A percentile compares a stretch with the other conserved stretches of the same genome.
These are phyloP conservation scores for Cutaneotrichosporon dermatis DNA, from an alignment of 1,284 basidiomycete species.

Conservation along the genomic window DNA sequence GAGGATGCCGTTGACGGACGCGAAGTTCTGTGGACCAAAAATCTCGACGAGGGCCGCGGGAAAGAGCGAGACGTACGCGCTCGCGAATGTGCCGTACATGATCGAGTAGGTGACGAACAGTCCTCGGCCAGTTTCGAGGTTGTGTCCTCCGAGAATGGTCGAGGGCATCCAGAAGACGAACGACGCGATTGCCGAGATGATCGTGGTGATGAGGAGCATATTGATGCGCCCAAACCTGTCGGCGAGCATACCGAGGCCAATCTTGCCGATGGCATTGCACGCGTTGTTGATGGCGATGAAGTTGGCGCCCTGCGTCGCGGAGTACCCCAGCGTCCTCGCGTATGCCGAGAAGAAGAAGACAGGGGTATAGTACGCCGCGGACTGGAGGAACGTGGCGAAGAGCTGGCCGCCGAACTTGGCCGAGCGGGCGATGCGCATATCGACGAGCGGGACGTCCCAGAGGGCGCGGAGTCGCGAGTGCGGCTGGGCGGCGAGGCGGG, in stretches of 20 bases:
- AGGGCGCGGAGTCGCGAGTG: not conserved
- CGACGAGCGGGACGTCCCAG: slow-evolving; percentile 25
- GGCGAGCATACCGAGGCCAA: slow-evolving; percentile 39
- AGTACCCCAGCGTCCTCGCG: slow-evolving; percentile 26
- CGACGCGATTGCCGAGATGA: slow-evolving; percentile 29
- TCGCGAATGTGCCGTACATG: slow-evolving; percentile 26
- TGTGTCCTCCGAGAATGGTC: slow-evolving; percentile 8
- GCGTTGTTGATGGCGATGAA: slow-evolving; percentile 36
- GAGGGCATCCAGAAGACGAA: slow-evolving; percentile 34
- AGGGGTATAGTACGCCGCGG: slow-evolving; percentile 34
- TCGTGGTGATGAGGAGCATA: slow-evolving; percentile 36
- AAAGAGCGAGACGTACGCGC: slow-evolving; percentile 35
- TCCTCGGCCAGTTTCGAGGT: slow-evolving; percentile 14
- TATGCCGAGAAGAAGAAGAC: slow-evolving; percentile 38
- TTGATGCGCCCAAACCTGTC: slow-evolving; percentile 43
- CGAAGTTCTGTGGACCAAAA: slow-evolving; percentile 33
- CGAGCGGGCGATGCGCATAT: slow-evolving; percentile 27
- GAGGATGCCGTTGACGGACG: slow-evolving; percentile 31
- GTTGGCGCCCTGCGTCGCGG: slow-evolving; percentile 21
- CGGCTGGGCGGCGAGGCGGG: not conserved
- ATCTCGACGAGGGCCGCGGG: slow-evolving; percentile 33
- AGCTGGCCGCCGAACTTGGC: slow-evolving; percentile 26
- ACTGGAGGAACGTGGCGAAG: slow-evolving; percentile 21
- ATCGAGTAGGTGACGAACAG: slow-evolving; percentile 33
- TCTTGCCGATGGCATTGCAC: slow-evolving; percentile 39